A percentile compares a stretch with the other conserved stretches of the same genome.
These are phyloP conservation scores for Penicillium sp. DNA, from an alignment of 2,329 filamentous ascomycete species.

Conservation along the genomic window DNA sequence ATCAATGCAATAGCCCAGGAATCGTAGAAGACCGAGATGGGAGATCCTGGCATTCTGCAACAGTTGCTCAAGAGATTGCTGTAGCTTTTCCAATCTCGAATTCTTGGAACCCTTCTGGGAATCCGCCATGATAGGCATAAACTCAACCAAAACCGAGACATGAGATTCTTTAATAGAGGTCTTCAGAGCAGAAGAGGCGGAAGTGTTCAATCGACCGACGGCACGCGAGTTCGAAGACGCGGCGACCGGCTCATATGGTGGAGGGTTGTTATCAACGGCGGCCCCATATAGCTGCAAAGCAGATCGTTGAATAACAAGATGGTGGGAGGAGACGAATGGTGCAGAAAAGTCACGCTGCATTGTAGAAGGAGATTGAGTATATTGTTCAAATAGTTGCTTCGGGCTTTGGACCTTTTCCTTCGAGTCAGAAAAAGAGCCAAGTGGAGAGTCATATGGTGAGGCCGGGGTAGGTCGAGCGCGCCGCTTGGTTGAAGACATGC, in stretches of 20 bases:
- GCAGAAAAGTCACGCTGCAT: constrained; percentile 23
- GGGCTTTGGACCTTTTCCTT: constrained; percentile 26
- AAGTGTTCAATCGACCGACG: constrained; percentile 41
- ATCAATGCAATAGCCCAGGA: constrained; percentile 57
- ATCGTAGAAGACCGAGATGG: constrained; percentile 44
- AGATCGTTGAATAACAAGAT: constrained; percentile 41
- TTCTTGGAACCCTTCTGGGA: constrained; percentile 26
- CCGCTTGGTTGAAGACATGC: constrained; percentile 35
- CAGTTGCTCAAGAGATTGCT: constrained; percentile 41
- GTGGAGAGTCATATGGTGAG: constrained; percentile 31
- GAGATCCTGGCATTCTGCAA: constrained; percentile 44
- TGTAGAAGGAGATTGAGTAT: constrained; percentile 26
- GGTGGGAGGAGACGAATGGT: constrained; percentile 27
- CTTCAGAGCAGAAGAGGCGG: constrained; percentile 35
- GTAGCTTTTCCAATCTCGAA: constrained; percentile 36
- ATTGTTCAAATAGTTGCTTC: constrained; percentile 25
- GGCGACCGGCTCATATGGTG: constrained; percentile 45
- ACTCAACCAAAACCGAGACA: constrained; percentile 44
- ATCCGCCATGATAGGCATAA: constrained; percentile 42
- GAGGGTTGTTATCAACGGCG: constrained; percentile 42
- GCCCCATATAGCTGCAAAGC: constrained; percentile 41
- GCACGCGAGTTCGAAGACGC: constrained; percentile 44
- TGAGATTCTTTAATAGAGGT: constrained; percentile 34
- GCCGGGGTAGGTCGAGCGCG: constrained; percentile 23
- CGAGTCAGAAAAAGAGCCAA: constrained; percentile 40